Evolutionary conservation across 352 stramenopile species (phyloP).

Genomic region (Phytophthora sojae): DNA sequence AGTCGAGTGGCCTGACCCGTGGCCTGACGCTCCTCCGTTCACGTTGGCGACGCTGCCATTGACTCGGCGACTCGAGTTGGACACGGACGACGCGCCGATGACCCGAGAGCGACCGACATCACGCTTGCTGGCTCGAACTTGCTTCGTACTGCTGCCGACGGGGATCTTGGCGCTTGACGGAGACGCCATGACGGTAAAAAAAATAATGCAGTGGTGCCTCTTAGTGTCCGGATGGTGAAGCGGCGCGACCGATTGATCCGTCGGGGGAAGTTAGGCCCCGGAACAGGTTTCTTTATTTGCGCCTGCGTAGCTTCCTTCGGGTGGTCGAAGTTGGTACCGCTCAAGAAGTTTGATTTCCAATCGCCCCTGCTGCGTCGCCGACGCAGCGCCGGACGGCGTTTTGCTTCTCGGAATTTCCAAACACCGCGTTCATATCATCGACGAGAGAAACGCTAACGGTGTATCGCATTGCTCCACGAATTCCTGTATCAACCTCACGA

Average conservation of each 20-base stretch:
- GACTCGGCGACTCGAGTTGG: conserved; percentile 74
- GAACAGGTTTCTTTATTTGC: too few species aligned
- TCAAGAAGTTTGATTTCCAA: too few species aligned
- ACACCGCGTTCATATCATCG: not conserved
- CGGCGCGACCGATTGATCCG: conserved; percentile 14
- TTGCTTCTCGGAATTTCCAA: too few species aligned
- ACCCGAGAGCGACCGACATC: conserved; percentile 63
- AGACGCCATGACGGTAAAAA: conserved; percentile 47
- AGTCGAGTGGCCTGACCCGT: conserved; percentile 40
- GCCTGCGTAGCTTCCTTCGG: too few species aligned
- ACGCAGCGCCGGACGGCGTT: too few species aligned
- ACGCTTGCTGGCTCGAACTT: conserved; percentile 51
- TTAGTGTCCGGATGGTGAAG: not conserved
- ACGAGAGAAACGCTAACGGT: not conserved
- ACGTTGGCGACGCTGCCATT: conserved; percentile 50
- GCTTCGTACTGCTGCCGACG: conserved; percentile 45
- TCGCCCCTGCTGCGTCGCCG: too few species aligned
- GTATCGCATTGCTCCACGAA: not conserved
- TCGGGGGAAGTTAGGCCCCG: not conserved
- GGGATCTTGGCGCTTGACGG: conserved; percentile 54
- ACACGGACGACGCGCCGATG: conserved; percentile 69
- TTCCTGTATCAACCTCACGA: not conserved
- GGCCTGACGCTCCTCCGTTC: conserved; percentile 29
- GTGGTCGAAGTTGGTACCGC: too few species aligned
- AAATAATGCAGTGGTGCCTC: not conserved